Percentiles rank a stretch among this genome's conserved stretches.
These are phyloP conservation scores for Fusarium liriodendri DNA, from an alignment of 2,329 filamentous ascomycete species.

Conservation along the genomic window DNA sequence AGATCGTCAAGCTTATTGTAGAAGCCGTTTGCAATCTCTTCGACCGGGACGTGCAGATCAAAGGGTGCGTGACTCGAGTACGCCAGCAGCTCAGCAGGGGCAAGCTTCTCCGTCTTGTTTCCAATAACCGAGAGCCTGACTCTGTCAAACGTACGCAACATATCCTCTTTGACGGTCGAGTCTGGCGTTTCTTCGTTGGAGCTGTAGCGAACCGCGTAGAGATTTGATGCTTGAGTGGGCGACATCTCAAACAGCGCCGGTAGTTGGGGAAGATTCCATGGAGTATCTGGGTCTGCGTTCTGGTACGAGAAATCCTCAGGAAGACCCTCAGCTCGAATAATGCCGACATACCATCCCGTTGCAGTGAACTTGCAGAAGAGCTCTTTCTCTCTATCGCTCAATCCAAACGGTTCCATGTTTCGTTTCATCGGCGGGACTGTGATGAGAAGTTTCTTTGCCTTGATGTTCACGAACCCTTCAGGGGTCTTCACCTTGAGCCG, in stretches of 20 bases:
- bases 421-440: slow-evolving; percentile 16
- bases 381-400: slow-evolving; percentile 10
- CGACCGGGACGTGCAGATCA: slow-evolving; percentile 16
- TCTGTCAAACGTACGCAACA: slow-evolving; percentile 25
- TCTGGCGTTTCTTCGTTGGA: slow-evolving; percentile 7
- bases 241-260: slow-evolving; percentile 36
- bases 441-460: slow-evolving; percentile 23
- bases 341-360: slow-evolving; percentile 33
- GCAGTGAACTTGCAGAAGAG: slow-evolving; percentile 24
- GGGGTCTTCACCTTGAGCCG: slow-evolving; percentile 13
- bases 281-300: slow-evolving; percentile 27
- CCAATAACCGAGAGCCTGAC: slow-evolving; percentile 14
- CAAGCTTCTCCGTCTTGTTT: neutral
- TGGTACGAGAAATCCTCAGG: slow-evolving; percentile 26
- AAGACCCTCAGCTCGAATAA: slow-evolving; percentile 19
- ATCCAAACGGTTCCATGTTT: slow-evolving; percentile 21
- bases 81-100: slow-evolving; percentile 15
- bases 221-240: slow-evolving; percentile 8
- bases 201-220: slow-evolving; percentile 29
- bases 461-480: slow-evolving; percentile 4
- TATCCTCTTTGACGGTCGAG: slow-evolving; percentile 15
- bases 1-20: slow-evolving; percentile 32
- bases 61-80: slow-evolving; percentile 35
- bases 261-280: slow-evolving; percentile 16
- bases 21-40: slow-evolving; percentile 23